These are phyloP conservation scores for Oxyria digyna DNA, from an alignment of 148 eudicot genomes.

Conservation along the genomic window DNA sequence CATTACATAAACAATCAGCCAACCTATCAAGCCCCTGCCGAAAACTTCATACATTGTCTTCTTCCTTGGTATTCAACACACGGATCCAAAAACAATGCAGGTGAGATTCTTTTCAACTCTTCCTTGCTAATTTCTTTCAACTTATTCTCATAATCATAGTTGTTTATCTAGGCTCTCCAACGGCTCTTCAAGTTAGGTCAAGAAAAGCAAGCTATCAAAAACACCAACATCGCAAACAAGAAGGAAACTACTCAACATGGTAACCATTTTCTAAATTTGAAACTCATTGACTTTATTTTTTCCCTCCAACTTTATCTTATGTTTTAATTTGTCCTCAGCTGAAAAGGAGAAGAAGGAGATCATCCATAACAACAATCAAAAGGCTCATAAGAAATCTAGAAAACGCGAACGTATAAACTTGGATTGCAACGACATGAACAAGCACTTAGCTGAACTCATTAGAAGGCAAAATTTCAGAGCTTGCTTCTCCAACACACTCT, in stretches of 20 bases:
- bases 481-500: neutral
- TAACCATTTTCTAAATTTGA: neutral
- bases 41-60: neutral
- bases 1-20: neutral
- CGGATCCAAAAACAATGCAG: neutral
- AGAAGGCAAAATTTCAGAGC: neutral
- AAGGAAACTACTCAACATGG: neutral
- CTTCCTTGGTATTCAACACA: neutral
- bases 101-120: neutral
- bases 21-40: neutral
- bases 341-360: neutral
- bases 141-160: neutral
- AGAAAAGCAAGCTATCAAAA: neutral
- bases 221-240: neutral
- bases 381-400: neutral
- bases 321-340: neutral
- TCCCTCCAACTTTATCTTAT: neutral
- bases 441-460: neutral
- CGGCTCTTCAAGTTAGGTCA: neutral
- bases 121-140: neutral
- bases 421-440: conserved; percentile 3
- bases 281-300: neutral
- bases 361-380: neutral
- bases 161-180: neutral
- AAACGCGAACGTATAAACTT: neutral